Conservation (phyloP, 768 basidiomycete species). For the Tylopilus balloui region DNA sequence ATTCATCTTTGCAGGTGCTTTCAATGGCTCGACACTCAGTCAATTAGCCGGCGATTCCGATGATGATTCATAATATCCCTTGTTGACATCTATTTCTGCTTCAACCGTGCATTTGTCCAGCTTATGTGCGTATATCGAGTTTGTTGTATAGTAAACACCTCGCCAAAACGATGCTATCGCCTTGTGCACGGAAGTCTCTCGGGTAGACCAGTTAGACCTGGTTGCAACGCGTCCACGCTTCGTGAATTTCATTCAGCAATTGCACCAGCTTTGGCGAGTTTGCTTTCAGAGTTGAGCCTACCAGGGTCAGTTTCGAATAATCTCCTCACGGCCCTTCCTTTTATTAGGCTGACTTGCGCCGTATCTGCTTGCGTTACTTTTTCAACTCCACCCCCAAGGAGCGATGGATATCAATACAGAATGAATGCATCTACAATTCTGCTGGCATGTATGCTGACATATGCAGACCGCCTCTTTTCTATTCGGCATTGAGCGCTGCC, state of each 20-base stretch:
- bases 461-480: not conserved
- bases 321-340: not conserved
- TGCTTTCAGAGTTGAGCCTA: not conserved
- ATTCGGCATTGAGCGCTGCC: not conserved
- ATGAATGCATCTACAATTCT: too few species aligned
- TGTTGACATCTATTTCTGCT: not conserved
- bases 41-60: conserved; percentile 27
- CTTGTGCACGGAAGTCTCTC: not conserved
- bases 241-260: too few species aligned
- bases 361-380: not conserved
- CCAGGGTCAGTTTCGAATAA: not conserved
- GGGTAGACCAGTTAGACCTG: not conserved
- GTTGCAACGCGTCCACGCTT: not conserved
- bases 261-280: not conserved
- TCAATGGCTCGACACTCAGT: conserved; percentile 28
- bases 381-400: not conserved
- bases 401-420: not conserved
- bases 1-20: conserved; percentile 19
- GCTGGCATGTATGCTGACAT: not conserved
- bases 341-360: not conserved
- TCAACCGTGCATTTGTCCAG: conserved; percentile 9
- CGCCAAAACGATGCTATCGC: not conserved
- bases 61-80: conserved; percentile 23
- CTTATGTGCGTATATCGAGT: conserved; percentile 2
- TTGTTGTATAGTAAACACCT: conserved; percentile 1